A percentile compares a stretch with the other conserved stretches of the same genome.
phyloP scores from a whole-genome alignment of 2,329 filamentous ascomycete genomes.

The Berkeleyomyces basicola region DNA sequence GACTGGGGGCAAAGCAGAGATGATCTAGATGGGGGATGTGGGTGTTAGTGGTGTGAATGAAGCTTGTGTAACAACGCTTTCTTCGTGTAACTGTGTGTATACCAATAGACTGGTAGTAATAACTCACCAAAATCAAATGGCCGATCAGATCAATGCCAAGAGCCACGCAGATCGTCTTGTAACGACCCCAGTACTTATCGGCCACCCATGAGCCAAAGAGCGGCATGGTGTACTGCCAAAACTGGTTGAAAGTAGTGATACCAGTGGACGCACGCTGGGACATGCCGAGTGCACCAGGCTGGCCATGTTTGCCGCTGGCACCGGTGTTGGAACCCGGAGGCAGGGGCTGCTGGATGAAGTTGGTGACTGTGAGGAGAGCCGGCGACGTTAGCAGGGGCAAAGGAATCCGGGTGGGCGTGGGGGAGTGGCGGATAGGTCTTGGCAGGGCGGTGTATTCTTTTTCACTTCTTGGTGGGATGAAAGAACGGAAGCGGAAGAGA shows the following conservation, averaged over 20 bases:
- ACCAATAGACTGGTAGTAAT: not conserved
- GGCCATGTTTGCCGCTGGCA: slow-evolving; percentile 23
- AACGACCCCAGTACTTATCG: slow-evolving; percentile 48
- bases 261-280: slow-evolving; percentile 35
- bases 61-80: not conserved
- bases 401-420: not conserved
- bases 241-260: slow-evolving; percentile 33
- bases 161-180: slow-evolving; percentile 48
- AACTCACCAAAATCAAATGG: slow-evolving; percentile 38
- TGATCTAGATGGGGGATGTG: slow-evolving; percentile 21
- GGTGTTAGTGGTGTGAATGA: not conserved
- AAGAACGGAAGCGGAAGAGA: not conserved
- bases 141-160: slow-evolving; percentile 46
- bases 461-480: not conserved
- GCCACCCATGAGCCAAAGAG: slow-evolving; percentile 34
- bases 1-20: slow-evolving; percentile 46
- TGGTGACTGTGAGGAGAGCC: slow-evolving; percentile 27
- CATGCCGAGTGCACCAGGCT: slow-evolving; percentile 39
- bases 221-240: slow-evolving; percentile 45
- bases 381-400: not conserved
- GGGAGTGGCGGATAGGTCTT: not conserved
- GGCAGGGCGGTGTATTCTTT: slow-evolving; percentile 1
- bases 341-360: slow-evolving; percentile 44
- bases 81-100: not conserved
- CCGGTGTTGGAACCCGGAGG: slow-evolving; percentile 39